Conservation (phyloP, 805 yeast genomes). For the Candida takata region DNA sequence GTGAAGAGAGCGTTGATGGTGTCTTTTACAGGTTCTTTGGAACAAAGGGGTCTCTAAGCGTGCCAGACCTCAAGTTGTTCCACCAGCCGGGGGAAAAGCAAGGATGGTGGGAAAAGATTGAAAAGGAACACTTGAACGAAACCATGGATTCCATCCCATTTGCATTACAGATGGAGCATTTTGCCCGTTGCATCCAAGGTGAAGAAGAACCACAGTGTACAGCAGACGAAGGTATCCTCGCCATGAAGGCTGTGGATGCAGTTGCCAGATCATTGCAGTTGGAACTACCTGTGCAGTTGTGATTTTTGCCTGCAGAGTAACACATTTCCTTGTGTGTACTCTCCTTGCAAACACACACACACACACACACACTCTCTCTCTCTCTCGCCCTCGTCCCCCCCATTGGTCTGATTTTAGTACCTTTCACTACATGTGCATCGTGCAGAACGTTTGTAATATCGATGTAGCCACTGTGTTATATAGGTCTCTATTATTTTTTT, state of each 20-base stretch:
- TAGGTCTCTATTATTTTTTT: no score
- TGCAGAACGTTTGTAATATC: no score
- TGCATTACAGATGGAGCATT: constrained; percentile 13
- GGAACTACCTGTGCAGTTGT: constrained; percentile 1
- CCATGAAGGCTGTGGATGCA: constrained; percentile 13
- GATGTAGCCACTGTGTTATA: no score
- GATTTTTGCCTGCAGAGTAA: no score
- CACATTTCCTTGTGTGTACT: no score
- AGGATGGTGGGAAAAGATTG: constrained; percentile 12
- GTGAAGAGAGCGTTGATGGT: constrained; percentile 11
- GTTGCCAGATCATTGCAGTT: constrained; percentile 9
- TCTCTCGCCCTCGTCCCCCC: no score
- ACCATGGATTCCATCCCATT: constrained; percentile 10
- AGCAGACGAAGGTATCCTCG: constrained; percentile 13
- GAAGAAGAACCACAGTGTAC: constrained; percentile 10
- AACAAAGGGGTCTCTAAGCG: constrained; percentile 12
- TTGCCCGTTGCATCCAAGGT: constrained; percentile 9
- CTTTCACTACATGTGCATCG: no score
- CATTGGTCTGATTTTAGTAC: no score
- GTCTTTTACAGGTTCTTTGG: constrained; percentile 17
- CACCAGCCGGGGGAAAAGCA: constrained; percentile 8
- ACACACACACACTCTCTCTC: no score
- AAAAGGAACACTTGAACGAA: constrained; percentile 4
- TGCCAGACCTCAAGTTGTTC: constrained; percentile 15
- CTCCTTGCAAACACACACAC: no score